Evolutionary conservation across 2,329 filamentous ascomycete species (phyloP), one percentile per base, ranked within the genome.

Genomic region (Zymoseptoria tritici): DNA sequence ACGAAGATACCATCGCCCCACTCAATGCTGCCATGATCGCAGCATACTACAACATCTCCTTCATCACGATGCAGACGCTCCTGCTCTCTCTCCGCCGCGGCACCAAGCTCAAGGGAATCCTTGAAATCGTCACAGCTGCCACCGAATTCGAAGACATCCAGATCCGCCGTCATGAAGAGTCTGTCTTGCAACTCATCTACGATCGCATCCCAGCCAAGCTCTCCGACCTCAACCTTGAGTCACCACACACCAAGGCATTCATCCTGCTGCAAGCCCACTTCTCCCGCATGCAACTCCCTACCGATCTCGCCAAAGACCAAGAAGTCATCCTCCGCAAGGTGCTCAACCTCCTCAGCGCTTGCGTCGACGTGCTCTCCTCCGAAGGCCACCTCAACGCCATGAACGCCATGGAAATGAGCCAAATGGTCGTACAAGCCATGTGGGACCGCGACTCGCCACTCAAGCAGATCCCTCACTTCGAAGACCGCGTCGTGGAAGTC

Each of bases 51-150:
- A 97, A 97, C 76, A 96, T 99, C 71, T 97, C 93, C 5, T 97
- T 97, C 78, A 90, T 96, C 74, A 99, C 94, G 2, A 99, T 99
- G 92, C 93, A 99, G 77, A 99, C 94, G 0, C 93, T 99, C 81
- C 80, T 99, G 56, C 81, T 99, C 58, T 99, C 94, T 13, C 82
- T 99, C 53, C 92, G 85, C 58, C 86, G 86, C 50, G 88, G 88
- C 67, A 97, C 92, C 3, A 97, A 96, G 79, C 85, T 99, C 65
- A 99, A 99, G 82, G 91, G 91, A 53, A 92, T 99, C 51, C 81
- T 99, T 58, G 94, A 99, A 75, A 97, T 99, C 68, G 87, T 97
- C 62, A 97, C 94, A 1, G 96, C 94, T 0, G 95, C 95, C 4
- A 95, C 91, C 1, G 94, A 99, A 72, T 99, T 97, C 62, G 95